Evolutionary conservation across 768 basidiomycete species (phyloP).

Genomic region (Phylloporus sp.): DNA sequence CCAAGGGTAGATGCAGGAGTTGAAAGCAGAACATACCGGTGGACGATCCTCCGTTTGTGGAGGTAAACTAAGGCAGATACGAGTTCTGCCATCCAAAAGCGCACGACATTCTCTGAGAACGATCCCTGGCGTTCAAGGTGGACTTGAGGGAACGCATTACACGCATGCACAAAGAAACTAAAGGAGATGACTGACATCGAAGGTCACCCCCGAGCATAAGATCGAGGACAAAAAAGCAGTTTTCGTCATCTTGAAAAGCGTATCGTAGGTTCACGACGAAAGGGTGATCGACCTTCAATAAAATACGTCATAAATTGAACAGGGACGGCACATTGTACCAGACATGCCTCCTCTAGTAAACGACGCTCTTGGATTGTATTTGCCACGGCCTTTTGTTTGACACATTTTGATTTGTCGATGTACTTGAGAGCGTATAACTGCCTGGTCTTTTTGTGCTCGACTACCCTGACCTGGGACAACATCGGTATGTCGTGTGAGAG

Average conservation of each 20-base stretch:
- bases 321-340: slow-evolving; percentile 1
- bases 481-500: slow-evolving; percentile 1
- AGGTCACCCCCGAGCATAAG: slow-evolving; percentile 95
- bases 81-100: slow-evolving; percentile 89
- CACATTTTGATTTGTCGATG: slow-evolving; percentile 92
- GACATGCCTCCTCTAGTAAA: slow-evolving; percentile 81
- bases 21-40: slow-evolving; percentile 58
- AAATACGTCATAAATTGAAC: background rate
- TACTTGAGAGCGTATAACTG: slow-evolving; percentile 95
- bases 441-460: slow-evolving; percentile 92
- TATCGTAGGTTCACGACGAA: slow-evolving; percentile 90
- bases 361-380: slow-evolving; percentile 94
- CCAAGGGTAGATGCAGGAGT: slow-evolving; percentile 1
- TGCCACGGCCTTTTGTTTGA: slow-evolving; percentile 85
- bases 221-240: slow-evolving; percentile 97
- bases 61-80: slow-evolving; percentile 83
- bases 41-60: slow-evolving; percentile 88
- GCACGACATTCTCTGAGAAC: slow-evolving; percentile 68
- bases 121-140: slow-evolving; percentile 72
- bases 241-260: slow-evolving; percentile 96
- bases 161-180: background rate
- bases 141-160: slow-evolving; percentile 43
- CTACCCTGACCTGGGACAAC: slow-evolving; percentile 76
- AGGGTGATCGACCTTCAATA: slow-evolving; percentile 73
- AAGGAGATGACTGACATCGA: slow-evolving; percentile 57